Base-by-base conservation (phyloP, 176 grass and related monocot species). In the Pharus latifolius region DNA sequence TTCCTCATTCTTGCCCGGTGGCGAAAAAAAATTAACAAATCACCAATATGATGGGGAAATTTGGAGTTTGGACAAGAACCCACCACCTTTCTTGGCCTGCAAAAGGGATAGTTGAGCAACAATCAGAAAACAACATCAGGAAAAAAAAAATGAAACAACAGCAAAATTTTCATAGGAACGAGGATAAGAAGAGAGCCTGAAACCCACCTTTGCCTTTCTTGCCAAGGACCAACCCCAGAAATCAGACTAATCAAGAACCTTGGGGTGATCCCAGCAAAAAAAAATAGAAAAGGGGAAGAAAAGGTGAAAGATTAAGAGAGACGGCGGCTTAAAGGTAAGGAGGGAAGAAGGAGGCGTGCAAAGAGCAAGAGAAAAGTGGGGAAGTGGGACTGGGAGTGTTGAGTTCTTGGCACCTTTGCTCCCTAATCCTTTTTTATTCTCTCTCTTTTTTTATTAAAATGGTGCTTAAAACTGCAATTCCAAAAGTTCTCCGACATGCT, bases 311-410 rank as follows among this genome's bases (percentile, higher is more conserved):
- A 53, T 78, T 29, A 22, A 64, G 77, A 84, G 29, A 17, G 41
- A 73, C 61, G 76, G 76, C 76, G 76, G 63, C 76, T 38, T 55
- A 79, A 85, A 75, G 82, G 75, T 70, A 70, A 63, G 35, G 75
- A 33, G 45, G 62, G 47, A 26, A 9, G 35, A 38, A 23, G 24
- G 15, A 10, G 5, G 42, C 57, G 70, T 55, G 77, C 79, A 57
- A 12, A 13, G 41, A 10, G 7, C 16, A 12, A 7, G 70, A 2
- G 1, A 1, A 24, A 31, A 48, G 54, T 7, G 5, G 0, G 54
- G 1, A 14, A 44, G 69, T 17, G 42, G 3, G 23, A 12, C 27
- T 33, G 49, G 17, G 49, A 55, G 49, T 26, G 25, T 0, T 18
- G 4, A 5, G 49, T 10, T 70, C 30, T 14, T 53, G 24, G 25